phyloP scores from a whole-genome alignment of 495 filamentous ascomycete genomes.

The Tuber microsphaerosporum region DNA sequence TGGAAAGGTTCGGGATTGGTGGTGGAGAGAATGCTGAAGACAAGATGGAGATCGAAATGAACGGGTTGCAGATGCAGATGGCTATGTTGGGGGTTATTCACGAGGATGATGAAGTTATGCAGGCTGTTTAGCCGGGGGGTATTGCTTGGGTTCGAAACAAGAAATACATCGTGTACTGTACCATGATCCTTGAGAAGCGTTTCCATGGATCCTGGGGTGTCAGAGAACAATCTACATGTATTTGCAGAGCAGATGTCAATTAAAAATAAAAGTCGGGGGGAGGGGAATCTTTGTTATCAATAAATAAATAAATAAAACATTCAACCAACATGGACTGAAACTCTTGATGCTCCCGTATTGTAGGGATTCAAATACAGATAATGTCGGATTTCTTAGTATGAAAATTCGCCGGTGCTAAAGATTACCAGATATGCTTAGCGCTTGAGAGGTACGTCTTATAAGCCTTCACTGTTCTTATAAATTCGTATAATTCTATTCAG shows the following conservation, averaged over 20 bases:
- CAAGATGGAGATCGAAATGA: background rate
- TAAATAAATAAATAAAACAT: background rate
- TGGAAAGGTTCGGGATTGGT: background rate
- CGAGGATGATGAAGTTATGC: background rate
- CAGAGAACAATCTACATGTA: background rate
- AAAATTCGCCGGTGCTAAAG: background rate
- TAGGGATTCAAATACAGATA: background rate
- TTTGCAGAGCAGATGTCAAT: background rate
- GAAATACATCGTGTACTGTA: background rate
- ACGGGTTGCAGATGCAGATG: background rate
- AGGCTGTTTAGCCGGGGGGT: background rate
- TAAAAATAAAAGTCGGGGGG: background rate
- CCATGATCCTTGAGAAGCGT: background rate
- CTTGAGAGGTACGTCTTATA: background rate
- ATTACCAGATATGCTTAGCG: background rate
- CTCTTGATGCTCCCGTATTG: background rate
- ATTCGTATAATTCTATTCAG: background rate
- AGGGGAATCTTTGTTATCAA: background rate
- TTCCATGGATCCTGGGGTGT: slow-evolving; percentile 1
- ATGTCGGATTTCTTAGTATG: background rate
- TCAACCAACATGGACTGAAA: background rate
- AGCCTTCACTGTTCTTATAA: background rate
- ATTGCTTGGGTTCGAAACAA: background rate
- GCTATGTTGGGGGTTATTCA: background rate
- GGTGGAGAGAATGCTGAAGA: background rate